Evolutionary conservation across 2,329 filamentous ascomycete species (phyloP).

Genomic region (Stachybotrys elegans): DNA sequence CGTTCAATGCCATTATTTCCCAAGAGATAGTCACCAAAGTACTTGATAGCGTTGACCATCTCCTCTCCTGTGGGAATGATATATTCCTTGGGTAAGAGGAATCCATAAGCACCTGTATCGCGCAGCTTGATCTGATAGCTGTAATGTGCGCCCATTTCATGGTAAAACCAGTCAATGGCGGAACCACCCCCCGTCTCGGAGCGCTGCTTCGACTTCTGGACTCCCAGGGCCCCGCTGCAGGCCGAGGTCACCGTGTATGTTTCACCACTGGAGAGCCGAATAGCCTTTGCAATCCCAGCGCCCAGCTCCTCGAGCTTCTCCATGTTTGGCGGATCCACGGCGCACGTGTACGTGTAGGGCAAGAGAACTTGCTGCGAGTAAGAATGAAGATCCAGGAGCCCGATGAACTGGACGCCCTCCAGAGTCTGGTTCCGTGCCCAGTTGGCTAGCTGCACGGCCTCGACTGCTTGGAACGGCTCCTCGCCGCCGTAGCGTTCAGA

Average conservation of each 20-base stretch:
- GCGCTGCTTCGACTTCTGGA: slow-evolving; percentile 17
- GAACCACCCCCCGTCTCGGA: slow-evolving; percentile 72
- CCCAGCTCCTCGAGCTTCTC: slow-evolving; percentile 92
- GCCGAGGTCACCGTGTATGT: slow-evolving; percentile 75
- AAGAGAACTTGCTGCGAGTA: slow-evolving; percentile 95
- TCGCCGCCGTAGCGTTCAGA: slow-evolving; percentile 87
- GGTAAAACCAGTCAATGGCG: slow-evolving; percentile 93
- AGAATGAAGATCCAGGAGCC: slow-evolving; percentile 84
- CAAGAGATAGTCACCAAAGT: slow-evolving; percentile 75
- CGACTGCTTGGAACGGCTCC: slow-evolving; percentile 74
- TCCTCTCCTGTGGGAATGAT: slow-evolving; percentile 90
- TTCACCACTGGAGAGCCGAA: slow-evolving; percentile 73
- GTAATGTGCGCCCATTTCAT: slow-evolving; percentile 74
- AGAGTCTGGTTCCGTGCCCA: slow-evolving; percentile 81
- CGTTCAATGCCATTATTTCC: slow-evolving; percentile 63
- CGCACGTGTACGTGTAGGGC: slow-evolving; percentile 84
- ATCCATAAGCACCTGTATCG: slow-evolving; percentile 91
- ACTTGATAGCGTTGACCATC: slow-evolving; percentile 74
- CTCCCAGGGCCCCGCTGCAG: slow-evolving; percentile 69
- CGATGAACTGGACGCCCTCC: slow-evolving; percentile 72
- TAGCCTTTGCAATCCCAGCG: slow-evolving; percentile 81
- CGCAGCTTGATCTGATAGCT: slow-evolving; percentile 92
- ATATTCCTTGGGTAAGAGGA: slow-evolving; percentile 78
- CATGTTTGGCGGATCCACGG: slow-evolving; percentile 69
- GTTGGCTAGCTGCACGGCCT: slow-evolving; percentile 67